Percentiles rank a stretch among this genome's conserved stretches.
Evolutionary conservation across 2,329 filamentous ascomycete genomes (phyloP).

Genomic region (Botrytis paeoniae): DNA sequence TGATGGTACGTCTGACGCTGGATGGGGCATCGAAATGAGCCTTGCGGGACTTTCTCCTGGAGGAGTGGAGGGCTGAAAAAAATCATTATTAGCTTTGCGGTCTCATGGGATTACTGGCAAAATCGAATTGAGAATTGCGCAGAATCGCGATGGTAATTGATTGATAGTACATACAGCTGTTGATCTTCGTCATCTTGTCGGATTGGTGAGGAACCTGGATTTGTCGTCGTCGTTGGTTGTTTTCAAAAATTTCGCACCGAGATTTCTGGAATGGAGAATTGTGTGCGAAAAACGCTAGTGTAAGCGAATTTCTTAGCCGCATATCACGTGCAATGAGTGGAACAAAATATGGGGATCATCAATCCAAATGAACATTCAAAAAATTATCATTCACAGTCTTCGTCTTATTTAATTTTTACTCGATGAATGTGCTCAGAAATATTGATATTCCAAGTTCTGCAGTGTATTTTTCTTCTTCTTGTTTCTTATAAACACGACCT

Average conservation of each 20-base stretch:
- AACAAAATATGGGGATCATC: neutral
- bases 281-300: conserved; percentile 14
- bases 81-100: conserved; percentile 22
- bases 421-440: too few relatives aligned
- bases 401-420: neutral
- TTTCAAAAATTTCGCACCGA: neutral
- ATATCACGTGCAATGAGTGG: neutral
- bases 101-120: neutral
- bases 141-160: conserved; percentile 3
- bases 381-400: neutral
- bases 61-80: conserved; percentile 64
- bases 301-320: neutral
- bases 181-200: conserved; percentile 70
- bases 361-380: too few relatives aligned
- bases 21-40: conserved; percentile 96
- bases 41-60: conserved; percentile 98
- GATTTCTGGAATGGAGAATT: conserved; percentile 11
- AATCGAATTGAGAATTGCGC: neutral
- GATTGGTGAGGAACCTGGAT: conserved; percentile 24
- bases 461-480: neutral
- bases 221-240: conserved; percentile 21
- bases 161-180: conserved; percentile 48
- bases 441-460: neutral
- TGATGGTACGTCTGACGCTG: conserved; percentile 90
- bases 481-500: neutral